Evolutionary conservation across 192 early-diverging fungal genomes (phyloP), one percentile per base, ranked within the genome.

Genomic region (Backusella psychrophila): DNA sequence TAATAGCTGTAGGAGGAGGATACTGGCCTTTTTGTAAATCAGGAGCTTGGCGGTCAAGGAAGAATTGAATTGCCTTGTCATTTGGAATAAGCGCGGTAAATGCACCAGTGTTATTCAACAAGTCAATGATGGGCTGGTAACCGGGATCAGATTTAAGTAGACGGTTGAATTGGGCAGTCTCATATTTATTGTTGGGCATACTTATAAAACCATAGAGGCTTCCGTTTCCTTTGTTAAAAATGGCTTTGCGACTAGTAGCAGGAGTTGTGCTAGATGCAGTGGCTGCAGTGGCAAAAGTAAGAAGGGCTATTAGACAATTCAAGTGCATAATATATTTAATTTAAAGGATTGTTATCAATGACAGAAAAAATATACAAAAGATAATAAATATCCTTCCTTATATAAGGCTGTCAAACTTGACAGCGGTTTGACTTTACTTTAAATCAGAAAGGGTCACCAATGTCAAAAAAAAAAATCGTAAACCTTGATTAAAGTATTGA

Each of bases 101-200:
- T 12, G 56, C 59, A 39, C 72, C 72, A 26, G 72, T 23, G 7
- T 65, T 41, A 17, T 33, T 63, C 23, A 74, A n/a, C 11, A 74
- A 4, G n/a, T 74, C 35, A 23, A 74, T 65, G 19, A 74, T 39
- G 15, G 72, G 72, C 12, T 69, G 17, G 3, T 69, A 69, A 12
- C 68, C 68, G 35, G 36, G 0, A 41, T 69, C 68, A n/a, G 68
- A 69, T 11, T 69, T 69, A 12, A 69, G 9, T 38, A 69, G 34
- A 38, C n/a, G n/a, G 19, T 23, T 23, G 36, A 69, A 69, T 36
- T 12, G 21, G 17, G 34, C 21, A 4, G 68, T 36, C 2, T 41
- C 19, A 4, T 38, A 69, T 23, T 69, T 69, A 21, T 69, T 69
- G 11, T 69, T 69, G 3, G 3, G 9, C 12, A 35, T 36, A 11